Percentiles rank a stretch among this genome's conserved stretches.
phyloP scores from a whole-genome alignment of 2,329 filamentous ascomycete genomes.

The Penicillium digitatum region DNA sequence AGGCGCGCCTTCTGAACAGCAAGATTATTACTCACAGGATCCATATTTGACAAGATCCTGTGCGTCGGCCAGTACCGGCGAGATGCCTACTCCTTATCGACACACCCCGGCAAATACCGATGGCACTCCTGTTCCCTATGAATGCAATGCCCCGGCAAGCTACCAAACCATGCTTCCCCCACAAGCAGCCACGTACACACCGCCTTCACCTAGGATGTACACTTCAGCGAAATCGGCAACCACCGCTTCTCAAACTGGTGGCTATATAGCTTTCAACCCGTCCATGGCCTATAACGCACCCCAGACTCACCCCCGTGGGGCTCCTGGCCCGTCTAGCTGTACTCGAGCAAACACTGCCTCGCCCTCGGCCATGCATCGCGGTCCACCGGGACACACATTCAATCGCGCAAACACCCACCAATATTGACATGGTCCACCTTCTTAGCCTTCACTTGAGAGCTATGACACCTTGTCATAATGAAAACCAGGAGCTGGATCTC shows the following conservation, averaged over 20 bases:
- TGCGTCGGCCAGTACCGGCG: slow-evolving; percentile 10
- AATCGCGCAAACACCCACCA: slow-evolving; percentile 23
- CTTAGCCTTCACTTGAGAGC: neutral
- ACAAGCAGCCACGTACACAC: slow-evolving; percentile 1
- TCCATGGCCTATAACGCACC: slow-evolving; percentile 10
- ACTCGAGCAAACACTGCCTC: slow-evolving; percentile 19
- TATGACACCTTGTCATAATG: slow-evolving; percentile 16
- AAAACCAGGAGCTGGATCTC: slow-evolving; percentile 26
- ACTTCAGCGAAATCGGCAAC: slow-evolving; percentile 13
- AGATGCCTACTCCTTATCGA: slow-evolving; percentile 6
- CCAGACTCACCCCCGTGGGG: slow-evolving; percentile 2
- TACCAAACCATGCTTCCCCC: slow-evolving; percentile 11
- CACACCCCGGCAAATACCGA: slow-evolving; percentile 15
- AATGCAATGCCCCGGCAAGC: slow-evolving; percentile 18
- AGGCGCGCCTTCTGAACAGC: neutral
- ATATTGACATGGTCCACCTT: slow-evolving; percentile 6
- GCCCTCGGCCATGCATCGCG: slow-evolving; percentile 22
- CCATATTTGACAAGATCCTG: slow-evolving; percentile 6
- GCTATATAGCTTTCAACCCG: slow-evolving; percentile 25
- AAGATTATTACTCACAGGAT: slow-evolving; percentile 2
- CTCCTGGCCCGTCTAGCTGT: slow-evolving; percentile 17
- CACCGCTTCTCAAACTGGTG: slow-evolving; percentile 10
- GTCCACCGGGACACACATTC: slow-evolving; percentile 22
- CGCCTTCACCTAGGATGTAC: slow-evolving; percentile 11
- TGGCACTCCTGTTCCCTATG: slow-evolving; percentile 6